Base-by-base conservation (phyloP, 176 grass and related monocot species). In the Themeda triandra region DNA sequence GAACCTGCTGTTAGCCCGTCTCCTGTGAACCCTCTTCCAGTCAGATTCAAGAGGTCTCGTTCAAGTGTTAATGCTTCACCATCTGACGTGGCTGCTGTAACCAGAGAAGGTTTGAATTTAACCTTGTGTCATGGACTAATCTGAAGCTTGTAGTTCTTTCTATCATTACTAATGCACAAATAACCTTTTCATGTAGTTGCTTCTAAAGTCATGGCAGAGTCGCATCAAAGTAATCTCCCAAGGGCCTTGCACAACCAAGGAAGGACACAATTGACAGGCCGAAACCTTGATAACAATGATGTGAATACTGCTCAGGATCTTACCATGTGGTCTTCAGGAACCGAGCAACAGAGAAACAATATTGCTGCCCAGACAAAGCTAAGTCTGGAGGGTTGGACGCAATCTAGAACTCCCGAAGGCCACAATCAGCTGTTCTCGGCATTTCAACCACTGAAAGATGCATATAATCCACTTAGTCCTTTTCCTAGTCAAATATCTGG, bases 31-130 rank as follows among this genome's bases (percentile, higher is more conserved):
- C 83, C 88, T 8, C 74, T 80, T 71, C 74, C 74, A 62, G 65
- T 86, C 42, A 92, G 95, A 78, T 76, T 85, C 29, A 98, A 98
- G 79, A 90, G 92, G 68, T 67, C 85, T 75, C 90, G 95, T 32
- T 80, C 84, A 53, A 86, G 86, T 86, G 73, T 46, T 76, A 37
- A 88, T 81, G 27, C 84, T 77, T 49, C 49, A 6, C 81, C 86
- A 33, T 62, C 87, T 68, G 87, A 92, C 8, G 72, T 84, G 60
- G 76, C 89, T 76, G 14, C 83, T 85, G 83, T 89, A 83, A 75
- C 58, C 39, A 97, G 85, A 86, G 92, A 97, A 90, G 95, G 95
- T 97, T 85, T 80, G 82, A 68, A 10, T 69, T 62, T 62, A 19
- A 80, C 30, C 5, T 69, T 89, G 28, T 68, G 56, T 25, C 25